phyloP scores from a whole-genome alignment of 179 eudicot species.

The Spergularia azorica region DNA sequence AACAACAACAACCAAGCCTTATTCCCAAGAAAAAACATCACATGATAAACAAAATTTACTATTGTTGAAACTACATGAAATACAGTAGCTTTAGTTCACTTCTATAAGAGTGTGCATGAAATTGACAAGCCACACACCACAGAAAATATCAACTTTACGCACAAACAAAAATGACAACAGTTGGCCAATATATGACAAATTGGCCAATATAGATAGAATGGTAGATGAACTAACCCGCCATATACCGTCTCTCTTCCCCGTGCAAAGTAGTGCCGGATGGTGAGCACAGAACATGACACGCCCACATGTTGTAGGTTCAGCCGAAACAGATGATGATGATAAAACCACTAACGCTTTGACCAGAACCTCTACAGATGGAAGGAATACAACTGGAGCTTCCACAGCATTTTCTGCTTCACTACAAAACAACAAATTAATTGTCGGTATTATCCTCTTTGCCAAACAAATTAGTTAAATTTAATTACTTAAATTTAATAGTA shows the following conservation, averaged over 20 bases:
- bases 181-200: not conserved
- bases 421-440: conserved; percentile 33
- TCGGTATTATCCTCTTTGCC: not conserved
- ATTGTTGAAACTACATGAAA: not conserved
- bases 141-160: too few species aligned
- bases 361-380: conserved; percentile 88
- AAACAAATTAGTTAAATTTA: not conserved
- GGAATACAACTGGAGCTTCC: conserved; percentile 58
- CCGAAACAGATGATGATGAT: conserved; percentile 66
- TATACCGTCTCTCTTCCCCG: conserved; percentile 65
- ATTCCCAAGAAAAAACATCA: too few species aligned
- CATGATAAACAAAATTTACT: too few species aligned
- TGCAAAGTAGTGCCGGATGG: conserved; percentile 79
- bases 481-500: too few species aligned
- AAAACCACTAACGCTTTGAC: conserved; percentile 82
- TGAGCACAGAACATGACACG: conserved; percentile 75
- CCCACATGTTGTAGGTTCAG: conserved; percentile 50
- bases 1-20: too few species aligned
- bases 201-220: not conserved
- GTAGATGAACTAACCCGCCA: conserved; percentile 66
- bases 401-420: conserved; percentile 70
- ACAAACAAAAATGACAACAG: too few species aligned
- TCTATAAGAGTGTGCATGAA: not conserved
- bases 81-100: not conserved
- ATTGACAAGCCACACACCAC: too few species aligned